Base-by-base conservation (phyloP, 2,329 filamentous ascomycete species). In the Monilinia fructicola region DNA sequence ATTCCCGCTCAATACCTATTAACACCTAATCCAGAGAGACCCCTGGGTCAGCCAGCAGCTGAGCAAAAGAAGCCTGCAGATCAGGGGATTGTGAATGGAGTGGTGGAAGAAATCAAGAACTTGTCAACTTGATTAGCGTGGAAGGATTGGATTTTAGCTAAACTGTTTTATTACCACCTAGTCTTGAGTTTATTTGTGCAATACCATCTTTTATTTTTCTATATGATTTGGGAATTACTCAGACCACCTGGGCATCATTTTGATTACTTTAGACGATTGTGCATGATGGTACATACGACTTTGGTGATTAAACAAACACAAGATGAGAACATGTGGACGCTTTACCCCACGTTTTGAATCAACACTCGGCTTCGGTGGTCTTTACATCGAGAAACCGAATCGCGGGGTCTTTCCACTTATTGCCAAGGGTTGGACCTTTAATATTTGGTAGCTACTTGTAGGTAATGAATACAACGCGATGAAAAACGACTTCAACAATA, bases 1-100 rank as follows among this genome's bases (percentile, higher is more conserved):
- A 90, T 97, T 65, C 86, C 93, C 52, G 90, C 91, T 7, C 82
- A 86, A 56, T 85, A 87, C 66, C 84, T 97, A 21, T 80, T 97
- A 66, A 90, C 85, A 62, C 89, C 91, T 26, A 81, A 87, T 74
- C 90, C 79, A 68, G 82, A 75, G 78, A 79, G 74, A 70, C 79
- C 76, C 72, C 81, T 77, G 73, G 78, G 59, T 73, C 76, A 68
- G 54, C 66, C 72, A 42, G 69, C 69, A 11, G 35, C 59, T 52
- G 66, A 69, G 56, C 65, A 66, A 14, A 71, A 70, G 61, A 68
- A 67, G 6, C 53, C 62, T 23, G 69, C 78, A 42, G 71, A 73
- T 21, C 72, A 73, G 52, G 74, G 76, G 54, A 77, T 79, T 71
- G 72, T 79, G 4, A 76, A 79, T 68, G 69, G 71, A 23, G 46